Evolutionary conservation across 2,329 filamentous ascomycete genomes (phyloP).

Genomic region (Pestalotiopsis sp.): DNA sequence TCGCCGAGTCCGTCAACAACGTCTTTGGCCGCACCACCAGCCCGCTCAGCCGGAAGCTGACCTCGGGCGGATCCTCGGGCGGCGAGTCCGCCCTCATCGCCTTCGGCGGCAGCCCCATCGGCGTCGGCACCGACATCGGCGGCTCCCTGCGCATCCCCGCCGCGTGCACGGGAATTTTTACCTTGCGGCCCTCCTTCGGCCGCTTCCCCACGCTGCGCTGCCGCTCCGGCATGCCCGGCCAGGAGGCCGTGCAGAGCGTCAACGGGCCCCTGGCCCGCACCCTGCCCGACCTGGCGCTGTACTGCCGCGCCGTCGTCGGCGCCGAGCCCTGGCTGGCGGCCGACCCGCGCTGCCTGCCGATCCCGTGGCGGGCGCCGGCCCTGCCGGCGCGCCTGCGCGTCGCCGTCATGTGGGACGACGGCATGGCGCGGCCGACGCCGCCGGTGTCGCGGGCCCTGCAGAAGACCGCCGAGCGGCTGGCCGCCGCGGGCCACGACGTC

Average conservation of each 20-base stretch:
- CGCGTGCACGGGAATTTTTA: conserved; percentile 33
- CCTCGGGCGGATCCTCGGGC: conserved; percentile 67
- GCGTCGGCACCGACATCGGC: conserved; percentile 41
- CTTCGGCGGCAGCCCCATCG: conserved; percentile 60
- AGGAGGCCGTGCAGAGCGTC: conserved; percentile 66
- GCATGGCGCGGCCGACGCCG: conserved; percentile 66
- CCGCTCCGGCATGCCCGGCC: conserved; percentile 62
- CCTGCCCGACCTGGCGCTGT: conserved; percentile 57
- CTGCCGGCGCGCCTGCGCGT: conserved; percentile 50
- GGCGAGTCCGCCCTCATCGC: conserved; percentile 67
- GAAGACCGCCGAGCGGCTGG: conserved; percentile 44
- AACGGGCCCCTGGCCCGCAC: conserved; percentile 65
- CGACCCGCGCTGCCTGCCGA: conserved; percentile 60
- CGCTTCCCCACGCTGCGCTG: conserved; percentile 59
- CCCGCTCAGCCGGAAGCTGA: conserved; percentile 60
- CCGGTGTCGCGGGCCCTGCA: conserved; percentile 61
- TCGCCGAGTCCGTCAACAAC: conserved; percentile 68
- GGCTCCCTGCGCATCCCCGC: conserved; percentile 36
- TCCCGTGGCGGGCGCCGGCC: conserved; percentile 52
- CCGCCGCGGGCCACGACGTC: conserved; percentile 50
- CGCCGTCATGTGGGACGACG: conserved; percentile 67
- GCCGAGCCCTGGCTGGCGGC: conserved; percentile 53
- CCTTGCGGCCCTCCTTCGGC: conserved; percentile 49
- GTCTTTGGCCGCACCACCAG: conserved; percentile 65
- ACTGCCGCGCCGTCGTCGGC: conserved; percentile 53